phyloP scores from a whole-genome alignment of 23 red algal species.

The Agarophyton chilense region DNA sequence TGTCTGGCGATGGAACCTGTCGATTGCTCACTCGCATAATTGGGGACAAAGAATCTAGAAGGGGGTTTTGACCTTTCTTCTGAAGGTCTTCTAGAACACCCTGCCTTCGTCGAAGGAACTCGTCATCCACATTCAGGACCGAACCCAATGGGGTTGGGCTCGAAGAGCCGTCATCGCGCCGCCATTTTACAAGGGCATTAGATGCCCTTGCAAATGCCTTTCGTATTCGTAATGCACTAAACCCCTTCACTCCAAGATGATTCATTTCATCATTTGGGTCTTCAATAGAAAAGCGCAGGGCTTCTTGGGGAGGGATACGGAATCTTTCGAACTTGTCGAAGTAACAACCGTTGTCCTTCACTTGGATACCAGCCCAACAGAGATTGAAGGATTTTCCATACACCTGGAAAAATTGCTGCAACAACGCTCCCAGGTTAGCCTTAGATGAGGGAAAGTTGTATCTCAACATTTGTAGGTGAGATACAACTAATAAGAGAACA shows the following conservation, averaged over 20 bases:
- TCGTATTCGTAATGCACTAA: conserved; percentile 63
- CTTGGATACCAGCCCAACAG: conserved; percentile 61
- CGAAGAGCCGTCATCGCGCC: conserved; percentile 37
- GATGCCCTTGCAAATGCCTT: conserved; percentile 71
- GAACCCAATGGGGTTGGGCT: conserved; percentile 56
- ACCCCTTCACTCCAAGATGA: conserved; percentile 76
- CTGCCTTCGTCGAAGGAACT: conserved; percentile 33
- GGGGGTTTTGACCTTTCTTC: conserved; percentile 26
- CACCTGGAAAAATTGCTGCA: conserved; percentile 81
- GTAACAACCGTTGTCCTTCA: conserved; percentile 76
- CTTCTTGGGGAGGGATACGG: conserved; percentile 34
- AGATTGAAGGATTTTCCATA: conserved; percentile 85
- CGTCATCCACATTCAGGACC: conserved; percentile 53
- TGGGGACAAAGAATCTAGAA: conserved; percentile 13
- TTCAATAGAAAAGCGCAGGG: conserved; percentile 77
- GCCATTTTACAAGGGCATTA: conserved; percentile 61
- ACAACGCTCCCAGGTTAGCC: conserved; percentile 70
- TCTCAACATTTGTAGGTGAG: conserved; percentile 83
- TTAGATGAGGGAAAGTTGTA: conserved; percentile 81
- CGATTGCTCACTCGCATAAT: conserved; percentile 3
- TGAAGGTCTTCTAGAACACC: conserved; percentile 57
- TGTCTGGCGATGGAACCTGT: not conserved
- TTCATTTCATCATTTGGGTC: conserved; percentile 89
- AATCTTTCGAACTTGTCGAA: conserved; percentile 74
- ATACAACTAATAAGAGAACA: conserved; percentile 81